Percentiles rank a stretch among this genome's conserved stretches.
Evolutionary conservation across 2,329 filamentous ascomycete species (phyloP).

Genomic region (Xylaria sp.): DNA sequence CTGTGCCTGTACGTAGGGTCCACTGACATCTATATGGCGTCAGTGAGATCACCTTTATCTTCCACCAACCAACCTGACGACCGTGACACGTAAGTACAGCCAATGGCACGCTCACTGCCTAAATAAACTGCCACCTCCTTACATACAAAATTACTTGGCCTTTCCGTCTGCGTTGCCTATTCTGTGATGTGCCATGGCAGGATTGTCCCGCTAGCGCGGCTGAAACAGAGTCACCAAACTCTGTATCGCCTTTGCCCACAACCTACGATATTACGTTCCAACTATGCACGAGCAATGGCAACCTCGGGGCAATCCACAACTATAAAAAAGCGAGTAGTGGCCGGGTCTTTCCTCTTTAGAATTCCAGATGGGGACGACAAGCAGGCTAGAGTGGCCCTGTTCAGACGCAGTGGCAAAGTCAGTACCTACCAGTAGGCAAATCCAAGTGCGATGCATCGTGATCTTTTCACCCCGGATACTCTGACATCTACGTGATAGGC

Average conservation of each 20-base stretch:
- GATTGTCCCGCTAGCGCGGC: slow-evolving; percentile 3
- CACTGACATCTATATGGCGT: too few relatives aligned
- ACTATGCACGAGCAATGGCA: slow-evolving; percentile 31
- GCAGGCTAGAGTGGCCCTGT: slow-evolving; percentile 66
- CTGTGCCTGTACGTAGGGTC: too few relatives aligned
- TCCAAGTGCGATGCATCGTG: neutral
- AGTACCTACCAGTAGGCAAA: slow-evolving; percentile 67
- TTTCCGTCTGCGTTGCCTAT: neutral
- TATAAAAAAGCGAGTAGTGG: slow-evolving; percentile 56
- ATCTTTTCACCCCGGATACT: neutral
- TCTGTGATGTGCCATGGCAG: slow-evolving; percentile 28
- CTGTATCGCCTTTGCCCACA: neutral
- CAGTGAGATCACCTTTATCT: too few relatives aligned
- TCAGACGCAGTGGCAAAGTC: slow-evolving; percentile 69
- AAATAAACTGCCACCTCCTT: too few relatives aligned
- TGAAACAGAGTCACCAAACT: slow-evolving; percentile 8
- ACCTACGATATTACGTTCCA: slow-evolving; percentile 2
- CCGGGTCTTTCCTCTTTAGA: slow-evolving; percentile 64
- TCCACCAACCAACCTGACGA: too few relatives aligned
- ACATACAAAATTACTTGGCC: too few relatives aligned
- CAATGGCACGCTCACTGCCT: too few relatives aligned
- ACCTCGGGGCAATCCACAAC: slow-evolving; percentile 2
- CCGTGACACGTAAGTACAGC: too few relatives aligned
- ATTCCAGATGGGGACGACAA: slow-evolving; percentile 51
- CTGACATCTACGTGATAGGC: slow-evolving; percentile 49